These are phyloP conservation scores for Talaromyces nanjingensis DNA, from an alignment of 495 filamentous ascomycete species.

Conservation along the genomic window DNA sequence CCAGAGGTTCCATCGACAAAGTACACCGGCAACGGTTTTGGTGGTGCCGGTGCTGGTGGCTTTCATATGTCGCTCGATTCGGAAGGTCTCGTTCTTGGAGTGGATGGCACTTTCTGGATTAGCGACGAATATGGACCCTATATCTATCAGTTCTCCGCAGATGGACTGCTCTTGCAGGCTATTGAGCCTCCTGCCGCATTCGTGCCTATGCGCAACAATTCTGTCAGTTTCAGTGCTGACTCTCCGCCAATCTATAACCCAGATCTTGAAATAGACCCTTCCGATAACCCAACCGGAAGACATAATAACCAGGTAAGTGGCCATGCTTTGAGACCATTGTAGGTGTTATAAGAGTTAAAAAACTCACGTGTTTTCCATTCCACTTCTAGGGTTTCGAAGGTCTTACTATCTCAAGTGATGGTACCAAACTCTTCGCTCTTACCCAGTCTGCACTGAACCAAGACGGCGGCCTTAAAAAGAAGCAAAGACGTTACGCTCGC, in stretches of 20 bases:
- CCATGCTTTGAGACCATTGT: background rate
- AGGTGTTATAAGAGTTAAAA: background rate
- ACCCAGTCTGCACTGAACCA: slow-evolving; percentile 62
- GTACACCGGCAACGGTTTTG: slow-evolving; percentile 70
- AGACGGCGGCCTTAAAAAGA: slow-evolving; percentile 55
- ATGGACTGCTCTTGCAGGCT: slow-evolving; percentile 55
- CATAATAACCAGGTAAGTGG: slow-evolving; percentile 48
- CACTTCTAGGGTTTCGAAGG: slow-evolving; percentile 62
- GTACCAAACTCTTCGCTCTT: slow-evolving; percentile 59
- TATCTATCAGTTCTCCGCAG: slow-evolving; percentile 56
- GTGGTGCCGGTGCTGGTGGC: slow-evolving; percentile 52
- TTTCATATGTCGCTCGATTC: slow-evolving; percentile 57
- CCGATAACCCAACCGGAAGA: slow-evolving; percentile 56
- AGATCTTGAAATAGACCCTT: slow-evolving; percentile 33
- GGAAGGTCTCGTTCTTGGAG: slow-evolving; percentile 62
- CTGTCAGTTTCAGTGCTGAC: slow-evolving; percentile 49
- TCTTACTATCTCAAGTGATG: slow-evolving; percentile 56
- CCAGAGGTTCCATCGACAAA: slow-evolving; percentile 60
- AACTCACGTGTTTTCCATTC: background rate
- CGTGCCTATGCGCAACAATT: slow-evolving; percentile 59
- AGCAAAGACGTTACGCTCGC: slow-evolving; percentile 47
- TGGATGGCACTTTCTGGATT: slow-evolving; percentile 65
- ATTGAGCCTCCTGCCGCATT: slow-evolving; percentile 62
- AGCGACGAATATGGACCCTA: slow-evolving; percentile 78
- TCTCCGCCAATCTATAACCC: slow-evolving; percentile 57